Percentiles rank a stretch among this genome's conserved stretches.
Evolutionary conservation across 495 filamentous ascomycete genomes (phyloP).

Genomic region (Schizothecium vesticola): DNA sequence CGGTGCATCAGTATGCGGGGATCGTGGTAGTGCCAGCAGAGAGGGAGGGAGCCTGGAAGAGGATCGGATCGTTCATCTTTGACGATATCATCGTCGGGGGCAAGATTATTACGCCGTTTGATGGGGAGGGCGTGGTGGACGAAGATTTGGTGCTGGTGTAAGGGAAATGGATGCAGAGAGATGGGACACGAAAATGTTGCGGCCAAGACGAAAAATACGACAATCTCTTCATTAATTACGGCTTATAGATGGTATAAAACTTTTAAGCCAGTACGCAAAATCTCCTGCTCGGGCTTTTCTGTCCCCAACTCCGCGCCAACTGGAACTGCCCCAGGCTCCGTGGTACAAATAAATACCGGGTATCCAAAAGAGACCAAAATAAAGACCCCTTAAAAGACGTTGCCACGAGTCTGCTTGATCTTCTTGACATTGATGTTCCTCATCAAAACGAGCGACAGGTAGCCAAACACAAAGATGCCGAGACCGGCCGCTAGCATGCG

Average conservation of each 20-base stretch:
- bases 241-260: background rate
- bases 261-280: background rate
- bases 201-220: background rate
- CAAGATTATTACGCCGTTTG: background rate
- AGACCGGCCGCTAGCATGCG: constrained; percentile 51
- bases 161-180: too few relatives aligned
- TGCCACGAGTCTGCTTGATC: constrained; percentile 32
- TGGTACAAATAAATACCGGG: background rate
- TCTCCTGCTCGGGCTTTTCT: background rate
- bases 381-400: constrained; percentile 9
- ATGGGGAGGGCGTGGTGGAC: background rate
- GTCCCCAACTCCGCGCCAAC: background rate
- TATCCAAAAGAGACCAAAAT: background rate
- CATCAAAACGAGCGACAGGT: constrained; percentile 36
- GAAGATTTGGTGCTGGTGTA: constrained; percentile 4
- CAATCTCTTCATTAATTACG: background rate
- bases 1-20: constrained; percentile 2
- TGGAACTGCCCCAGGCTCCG: background rate
- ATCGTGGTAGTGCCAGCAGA: constrained; percentile 3
- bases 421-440: constrained; percentile 52
- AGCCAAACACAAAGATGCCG: constrained; percentile 40
- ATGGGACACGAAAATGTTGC: too few relatives aligned
- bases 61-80: constrained; percentile 4
- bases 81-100: background rate
- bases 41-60: background rate